Base-by-base conservation (phyloP, 306 rosid species). In the Delonix regia region DNA sequence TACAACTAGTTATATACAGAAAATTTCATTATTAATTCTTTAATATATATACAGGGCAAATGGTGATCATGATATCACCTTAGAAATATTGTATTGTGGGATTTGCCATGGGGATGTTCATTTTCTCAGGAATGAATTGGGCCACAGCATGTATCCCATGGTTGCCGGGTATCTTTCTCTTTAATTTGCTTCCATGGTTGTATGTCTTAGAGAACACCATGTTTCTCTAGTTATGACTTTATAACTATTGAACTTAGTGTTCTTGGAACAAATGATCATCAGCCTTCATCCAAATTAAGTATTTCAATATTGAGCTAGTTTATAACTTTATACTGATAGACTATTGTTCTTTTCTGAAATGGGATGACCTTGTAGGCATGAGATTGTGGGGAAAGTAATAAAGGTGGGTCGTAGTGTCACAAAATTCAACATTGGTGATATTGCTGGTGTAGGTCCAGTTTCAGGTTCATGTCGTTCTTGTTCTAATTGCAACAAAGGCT, bases 381-480 rank as follows among this genome's bases (percentile, higher is more conserved):
- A 84, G 51, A 55, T 84, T 10, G 79, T 71, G 2, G 87, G 84
- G 0, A 11, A 44, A 57, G 86, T 77, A 30, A 82, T 73, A 6
- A 77, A 71, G 44, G 79, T 77, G n/a, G 86, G 86, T 27, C 25
- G 39, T 47, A 75, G 16, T 5, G 86, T 79, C 7, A 52, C 60
- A 44, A 83, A 83, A n/a, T 79, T 83, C 63, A 79, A 55, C 24
- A 75, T 79, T 53, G 83, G 81, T 16, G 86, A 79, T 56, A 79
- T 60, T 8, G 86, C 78, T 0, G 86, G 86, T 19, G 78, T 83
- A 7, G 86, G 83, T 10, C 69, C 78, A 47, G 5, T 62, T 47
- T 65, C 45, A 3, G 78, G 81, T 34, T 36, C 78, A 0, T 83
- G 86, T n/a, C 34, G 7, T 60, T 64, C 82, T 1, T 82, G 86